Conservation (phyloP, 2,329 filamentous ascomycete species). For the Talaromyces sp. region DNA sequence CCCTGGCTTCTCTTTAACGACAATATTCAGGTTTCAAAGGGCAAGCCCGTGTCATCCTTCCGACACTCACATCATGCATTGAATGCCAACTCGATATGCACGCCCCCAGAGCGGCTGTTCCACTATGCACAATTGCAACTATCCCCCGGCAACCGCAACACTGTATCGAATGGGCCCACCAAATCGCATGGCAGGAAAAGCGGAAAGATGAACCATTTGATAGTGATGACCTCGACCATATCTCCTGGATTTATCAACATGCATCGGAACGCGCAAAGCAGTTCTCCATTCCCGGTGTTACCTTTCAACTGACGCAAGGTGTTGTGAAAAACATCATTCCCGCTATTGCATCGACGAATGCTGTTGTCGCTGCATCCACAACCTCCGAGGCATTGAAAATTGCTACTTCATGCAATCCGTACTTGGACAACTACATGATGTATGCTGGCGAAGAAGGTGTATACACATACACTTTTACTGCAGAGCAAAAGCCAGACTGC, state of each 20-base stretch:
- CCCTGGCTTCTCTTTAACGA: slow-evolving; percentile 15
- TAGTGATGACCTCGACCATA: slow-evolving; percentile 93
- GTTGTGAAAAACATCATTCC: slow-evolving; percentile 99
- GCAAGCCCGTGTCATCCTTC: slow-evolving; percentile 85
- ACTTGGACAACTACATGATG: slow-evolving; percentile 96
- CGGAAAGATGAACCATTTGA: slow-evolving; percentile 80
- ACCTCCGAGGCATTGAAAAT: slow-evolving; percentile 98
- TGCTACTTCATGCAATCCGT: slow-evolving; percentile 73
- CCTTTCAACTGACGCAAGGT: slow-evolving; percentile 91
- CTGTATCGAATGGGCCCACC: slow-evolving; percentile 97
- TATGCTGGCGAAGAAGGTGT: slow-evolving; percentile 94
- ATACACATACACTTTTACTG: slow-evolving; percentile 96
- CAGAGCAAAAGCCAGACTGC: slow-evolving; percentile 90
- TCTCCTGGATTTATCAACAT: slow-evolving; percentile 91
- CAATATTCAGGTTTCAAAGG: slow-evolving; percentile 74
- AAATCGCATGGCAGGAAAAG: slow-evolving; percentile 92
- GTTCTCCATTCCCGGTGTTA: slow-evolving; percentile 87
- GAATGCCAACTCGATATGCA: slow-evolving; percentile 99
- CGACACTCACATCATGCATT: slow-evolving; percentile 89
- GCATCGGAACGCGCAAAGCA: slow-evolving; percentile 75
- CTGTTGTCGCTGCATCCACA: slow-evolving; percentile 89
- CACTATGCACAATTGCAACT: slow-evolving; percentile 90
- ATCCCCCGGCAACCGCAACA: slow-evolving; percentile 97
- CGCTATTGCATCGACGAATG: slow-evolving; percentile 95
- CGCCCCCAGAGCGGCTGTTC: slow-evolving; percentile 91